Conservation (phyloP, 108 stramenopile species). For the Poteriospumella lacustris region DNA sequence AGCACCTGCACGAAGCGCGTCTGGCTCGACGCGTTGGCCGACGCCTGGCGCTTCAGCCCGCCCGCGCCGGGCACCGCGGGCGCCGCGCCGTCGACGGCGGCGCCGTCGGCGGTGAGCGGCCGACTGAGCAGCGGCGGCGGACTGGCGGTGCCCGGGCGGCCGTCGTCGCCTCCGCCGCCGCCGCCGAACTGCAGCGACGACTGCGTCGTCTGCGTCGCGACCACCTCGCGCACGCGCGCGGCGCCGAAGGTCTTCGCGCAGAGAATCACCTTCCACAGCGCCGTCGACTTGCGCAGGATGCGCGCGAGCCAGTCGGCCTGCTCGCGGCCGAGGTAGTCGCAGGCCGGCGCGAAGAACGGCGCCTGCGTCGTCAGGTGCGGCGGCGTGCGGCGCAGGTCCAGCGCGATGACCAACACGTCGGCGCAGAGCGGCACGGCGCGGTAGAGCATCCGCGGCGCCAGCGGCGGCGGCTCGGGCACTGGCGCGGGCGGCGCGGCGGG, state of each 20-base stretch:
- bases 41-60: no score
- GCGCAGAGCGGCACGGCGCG: neutral
- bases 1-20: neutral
- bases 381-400: neutral
- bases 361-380: neutral
- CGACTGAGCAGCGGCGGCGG: neutral
- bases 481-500: neutral
- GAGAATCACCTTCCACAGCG: neutral
- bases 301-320: neutral
- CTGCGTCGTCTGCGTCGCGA: neutral
- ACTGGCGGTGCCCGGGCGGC: neutral
- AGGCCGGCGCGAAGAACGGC: neutral
- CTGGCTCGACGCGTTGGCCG: neutral
- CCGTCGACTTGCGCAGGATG: neutral
- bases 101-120: neutral
- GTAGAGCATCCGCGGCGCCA: neutral
- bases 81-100: neutral
- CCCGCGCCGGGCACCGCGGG: neutral
- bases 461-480: neutral
- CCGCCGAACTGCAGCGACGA: no score
- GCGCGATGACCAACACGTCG: neutral
- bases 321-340: slow-evolving; percentile 3
- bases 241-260: neutral
- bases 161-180: neutral
- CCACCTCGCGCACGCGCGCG: neutral